Conservation (phyloP, 2,329 filamentous ascomycete species). For the Penicillium polonicum region DNA sequence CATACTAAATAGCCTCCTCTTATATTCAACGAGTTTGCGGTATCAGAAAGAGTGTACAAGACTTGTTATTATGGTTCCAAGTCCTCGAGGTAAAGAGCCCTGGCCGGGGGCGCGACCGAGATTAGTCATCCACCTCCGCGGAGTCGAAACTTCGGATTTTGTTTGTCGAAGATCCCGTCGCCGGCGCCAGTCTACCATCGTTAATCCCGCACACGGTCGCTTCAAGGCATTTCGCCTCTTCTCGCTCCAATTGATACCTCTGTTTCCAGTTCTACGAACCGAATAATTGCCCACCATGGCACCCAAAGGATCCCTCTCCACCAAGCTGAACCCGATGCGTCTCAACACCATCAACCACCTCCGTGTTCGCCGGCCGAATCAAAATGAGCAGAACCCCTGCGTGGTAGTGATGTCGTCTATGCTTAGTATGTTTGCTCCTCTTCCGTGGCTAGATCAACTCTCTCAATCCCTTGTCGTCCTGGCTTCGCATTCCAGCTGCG, state of each 20-base stretch:
- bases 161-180: slow-evolving; percentile 14
- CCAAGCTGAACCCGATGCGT: slow-evolving; percentile 46
- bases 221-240: slow-evolving; percentile 4
- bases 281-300: slow-evolving; percentile 36
- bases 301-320: slow-evolving; percentile 43
- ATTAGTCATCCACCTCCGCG: slow-evolving; percentile 38
- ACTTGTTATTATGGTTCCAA: slow-evolving; percentile 9
- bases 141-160: slow-evolving; percentile 27
- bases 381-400: slow-evolving; percentile 63
- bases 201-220: slow-evolving; percentile 12
- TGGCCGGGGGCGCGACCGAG: neutral
- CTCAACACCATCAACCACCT: slow-evolving; percentile 54
- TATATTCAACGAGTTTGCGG: too few species aligned
- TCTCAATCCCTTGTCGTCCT: neutral
- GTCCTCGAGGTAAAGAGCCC: neutral
- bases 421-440: slow-evolving; percentile 53
- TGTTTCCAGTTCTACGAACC: neutral
- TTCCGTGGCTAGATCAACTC: neutral
- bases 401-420: slow-evolving; percentile 65
- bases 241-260: neutral
- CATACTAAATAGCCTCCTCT: slow-evolving; percentile 17
- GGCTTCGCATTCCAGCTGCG: neutral
- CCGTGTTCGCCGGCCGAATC: slow-evolving; percentile 63
- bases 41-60: neutral
- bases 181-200: slow-evolving; percentile 10